phyloP scores from a whole-genome alignment of 2,329 filamentous ascomycete genomes.

The Myriosclerotinia curreyana region DNA sequence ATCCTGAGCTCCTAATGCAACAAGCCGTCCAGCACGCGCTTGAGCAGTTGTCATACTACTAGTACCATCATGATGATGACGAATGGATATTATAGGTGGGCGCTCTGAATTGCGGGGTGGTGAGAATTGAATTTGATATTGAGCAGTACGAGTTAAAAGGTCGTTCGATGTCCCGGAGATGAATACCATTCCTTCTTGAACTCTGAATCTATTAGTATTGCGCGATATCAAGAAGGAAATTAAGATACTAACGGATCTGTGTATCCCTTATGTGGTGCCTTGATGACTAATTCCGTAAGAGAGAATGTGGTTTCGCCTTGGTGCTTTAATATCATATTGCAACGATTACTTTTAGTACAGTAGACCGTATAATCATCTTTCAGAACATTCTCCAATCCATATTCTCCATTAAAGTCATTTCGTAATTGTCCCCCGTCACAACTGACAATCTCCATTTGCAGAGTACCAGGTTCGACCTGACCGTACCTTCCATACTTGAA shows the following conservation, averaged over 20 bases:
- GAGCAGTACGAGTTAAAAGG: conserved; percentile 66
- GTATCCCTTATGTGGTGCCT: conserved; percentile 75
- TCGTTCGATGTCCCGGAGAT: conserved; percentile 82
- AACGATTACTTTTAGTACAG: conserved; percentile 82
- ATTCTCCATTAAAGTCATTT: conserved; percentile 47
- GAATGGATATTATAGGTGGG: conserved; percentile 49
- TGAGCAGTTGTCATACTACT: conserved; percentile 47
- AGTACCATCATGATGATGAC: conserved; percentile 53
- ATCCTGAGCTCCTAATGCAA: conserved; percentile 43
- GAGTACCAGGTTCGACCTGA: conserved; percentile 76
- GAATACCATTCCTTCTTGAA: conserved; percentile 90
- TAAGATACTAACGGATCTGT: conserved; percentile 71
- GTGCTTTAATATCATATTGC: conserved; percentile 83
- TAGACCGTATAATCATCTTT: conserved; percentile 82
- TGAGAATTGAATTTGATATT: conserved; percentile 68
- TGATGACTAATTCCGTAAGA: conserved; percentile 82
- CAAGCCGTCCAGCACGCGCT: conserved; percentile 46
- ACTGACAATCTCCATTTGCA: conserved; percentile 84
- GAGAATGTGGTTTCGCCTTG: conserved; percentile 77
- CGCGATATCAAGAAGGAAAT: not conserved
- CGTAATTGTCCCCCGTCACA: conserved; percentile 78
- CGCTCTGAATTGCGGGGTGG: conserved; percentile 37
- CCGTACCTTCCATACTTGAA: conserved; percentile 84
- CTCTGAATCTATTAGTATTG: conserved; percentile 48
- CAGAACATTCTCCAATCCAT: conserved; percentile 77